Base-by-base conservation (phyloP, 2,329 filamentous ascomycete species). In the Colletotrichum paranaense region DNA sequence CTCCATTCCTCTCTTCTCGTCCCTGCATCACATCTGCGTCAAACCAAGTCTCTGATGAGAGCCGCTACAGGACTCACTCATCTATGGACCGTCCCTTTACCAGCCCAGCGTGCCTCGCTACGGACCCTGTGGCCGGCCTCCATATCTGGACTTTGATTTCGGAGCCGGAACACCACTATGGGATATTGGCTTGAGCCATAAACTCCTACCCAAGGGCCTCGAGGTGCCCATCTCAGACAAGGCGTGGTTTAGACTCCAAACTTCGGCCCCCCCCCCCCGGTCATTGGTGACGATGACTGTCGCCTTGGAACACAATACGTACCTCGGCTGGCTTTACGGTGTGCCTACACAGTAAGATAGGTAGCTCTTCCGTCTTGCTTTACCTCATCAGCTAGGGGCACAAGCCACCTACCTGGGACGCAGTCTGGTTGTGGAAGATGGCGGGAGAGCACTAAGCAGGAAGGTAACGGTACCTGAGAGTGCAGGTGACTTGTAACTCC, bases 21-120 rank as follows among this genome's bases (percentile, higher is more conserved):
- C 69, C 64, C 65, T 72, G 69, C 65, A 63, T 63, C 24, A 32
- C 59, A 58, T 58, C 59, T 58, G 57, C 68, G 38, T 72, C 68
- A 72, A 72, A 66, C 52, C 63, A 52, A 49, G 53, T 55, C 38
- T 42, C 19, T 42, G 42, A 49, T 46, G 62, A 24, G 28, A 56
- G 42, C 55, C 62, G 57, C 62, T 46, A 22, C 53, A 30, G 62
- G 26, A 32, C 28, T n/a, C 26, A 11, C 32, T n/a, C 32, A 19
- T n/a, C 14, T 16, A 42, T 42, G 38, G 16, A 16, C 24, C 12
- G 35, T 59, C 22, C 53, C 35, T 67, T 67, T 19, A 49, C 19
- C 30, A 30, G 32, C 56, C 65, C 52, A 38, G 42, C 42, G 38
- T 30, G 42, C 38, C 24, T 64, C 62, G 59, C 49, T 52, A 56